Evolutionary conservation across 2,329 filamentous ascomycete genomes (phyloP), one percentile per base, ranked within the genome.

Genomic region (Elsinoe perseae): DNA sequence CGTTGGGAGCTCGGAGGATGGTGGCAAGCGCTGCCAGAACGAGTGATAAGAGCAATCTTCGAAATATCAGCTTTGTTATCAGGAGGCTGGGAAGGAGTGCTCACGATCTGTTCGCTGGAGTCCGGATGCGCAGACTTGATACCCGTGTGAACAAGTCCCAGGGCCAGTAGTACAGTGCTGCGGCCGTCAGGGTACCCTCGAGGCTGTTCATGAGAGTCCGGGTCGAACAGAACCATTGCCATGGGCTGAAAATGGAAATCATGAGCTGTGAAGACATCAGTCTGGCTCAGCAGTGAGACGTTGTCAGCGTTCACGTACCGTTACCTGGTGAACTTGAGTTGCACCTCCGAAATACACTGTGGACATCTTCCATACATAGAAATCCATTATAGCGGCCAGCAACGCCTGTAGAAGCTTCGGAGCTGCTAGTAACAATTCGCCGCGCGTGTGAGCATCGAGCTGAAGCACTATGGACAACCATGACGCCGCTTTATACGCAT

Each of bases 221-320:
- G 0, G 90, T 92, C 1, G 90, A 93, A 72, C 86, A 93, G 72
- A 93, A 97, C 88, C 89, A 97, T 69, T 96, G 89, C 90, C 93
- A 98, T 5, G 93, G 89, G 70, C 84, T 95, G 64, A 84, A 75
- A 42, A 87, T 70, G 2, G 83, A 84, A 72, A 93, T 78, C 58
- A 80, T 78, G 44, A 95, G 75, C 84, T 90, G 60, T 58, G 20
- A 10, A 8, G 3, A 14, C 8, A 14, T 42, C 55, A 50, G 61
- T 64, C 53, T 60, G 21, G 21, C 4, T 48, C 21, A 4, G 28
- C 30, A 36, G 30, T 18, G 23, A 12, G 14, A 4, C 25, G 21
- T 43, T 12, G 4, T 36, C 12, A 9, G 4, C n/a, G 32, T 36
- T 20, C 12, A 76, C 83, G 66, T 79, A 93, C 89, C 63, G 86